A percentile compares a stretch with the other conserved stretches of the same genome.
These are phyloP conservation scores for Teratosphaeria pseudoeucalypti DNA, from an alignment of 2,329 filamentous ascomycete species.

Conservation along the genomic window DNA sequence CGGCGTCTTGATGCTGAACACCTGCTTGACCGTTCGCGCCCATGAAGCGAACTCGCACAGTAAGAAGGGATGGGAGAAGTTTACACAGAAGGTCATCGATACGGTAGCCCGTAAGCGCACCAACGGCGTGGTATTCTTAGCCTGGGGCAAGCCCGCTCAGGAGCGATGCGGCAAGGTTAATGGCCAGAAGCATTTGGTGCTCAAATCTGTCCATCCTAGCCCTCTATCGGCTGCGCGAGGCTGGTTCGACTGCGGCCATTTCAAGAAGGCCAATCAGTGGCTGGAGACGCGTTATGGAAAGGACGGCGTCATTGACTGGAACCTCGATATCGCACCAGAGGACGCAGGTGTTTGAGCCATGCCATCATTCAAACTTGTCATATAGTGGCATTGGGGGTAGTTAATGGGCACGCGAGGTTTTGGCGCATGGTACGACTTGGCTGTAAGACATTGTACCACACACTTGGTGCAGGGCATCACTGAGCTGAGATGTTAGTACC, in stretches of 20 bases:
- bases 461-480: background rate
- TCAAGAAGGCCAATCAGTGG: slow-evolving; percentile 77
- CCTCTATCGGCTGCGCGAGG: slow-evolving; percentile 77
- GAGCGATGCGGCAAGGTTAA: slow-evolving; percentile 69
- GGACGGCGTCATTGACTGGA: slow-evolving; percentile 75
- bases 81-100: slow-evolving; percentile 88
- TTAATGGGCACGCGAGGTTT: background rate
- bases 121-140: slow-evolving; percentile 82
- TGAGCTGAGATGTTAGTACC: background rate
- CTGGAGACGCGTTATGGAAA: slow-evolving; percentile 65
- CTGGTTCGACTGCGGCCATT: slow-evolving; percentile 64
- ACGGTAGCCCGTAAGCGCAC: slow-evolving; percentile 67
- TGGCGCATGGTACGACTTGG: background rate
- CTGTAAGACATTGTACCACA: background rate
- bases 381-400: background rate
- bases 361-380: background rate
- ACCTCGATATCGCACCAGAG: slow-evolving; percentile 29
- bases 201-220: slow-evolving; percentile 83
- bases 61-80: slow-evolving; percentile 80
- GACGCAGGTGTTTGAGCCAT: background rate
- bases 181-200: slow-evolving; percentile 62
- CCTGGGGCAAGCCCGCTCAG: slow-evolving; percentile 80
- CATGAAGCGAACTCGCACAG: slow-evolving; percentile 80
- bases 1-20: slow-evolving; percentile 88
- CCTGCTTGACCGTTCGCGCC: slow-evolving; percentile 83